Evolutionary conservation across 768 basidiomycete species (phyloP).

Genomic region (Termitomyces sp.): DNA sequence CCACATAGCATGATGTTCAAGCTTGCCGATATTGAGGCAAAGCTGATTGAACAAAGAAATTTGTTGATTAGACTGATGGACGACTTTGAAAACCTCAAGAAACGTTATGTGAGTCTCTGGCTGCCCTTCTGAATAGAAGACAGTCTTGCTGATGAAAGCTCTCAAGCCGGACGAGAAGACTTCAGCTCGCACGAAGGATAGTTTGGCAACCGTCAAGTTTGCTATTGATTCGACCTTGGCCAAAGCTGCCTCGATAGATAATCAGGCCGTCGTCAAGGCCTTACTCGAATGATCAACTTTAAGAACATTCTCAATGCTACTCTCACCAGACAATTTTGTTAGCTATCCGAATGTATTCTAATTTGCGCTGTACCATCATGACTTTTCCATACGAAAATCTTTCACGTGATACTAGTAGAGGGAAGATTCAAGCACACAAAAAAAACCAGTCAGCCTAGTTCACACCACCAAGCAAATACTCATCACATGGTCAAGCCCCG

Average conservation of each 20-base stretch:
- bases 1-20: background rate
- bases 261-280: background rate
- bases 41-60: slow-evolving; percentile 5
- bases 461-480: background rate
- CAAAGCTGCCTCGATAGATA: slow-evolving; percentile 5
- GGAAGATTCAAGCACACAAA: background rate
- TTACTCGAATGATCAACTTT: background rate
- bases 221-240: slow-evolving; percentile 2
- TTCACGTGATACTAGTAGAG: background rate
- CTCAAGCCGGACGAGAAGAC: background rate
- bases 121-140: background rate
- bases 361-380: background rate
- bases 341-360: background rate
- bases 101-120: background rate
- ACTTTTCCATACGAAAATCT: background rate
- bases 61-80: background rate
- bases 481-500: background rate
- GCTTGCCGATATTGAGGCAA: slow-evolving; percentile 4
- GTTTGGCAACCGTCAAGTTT: background rate
- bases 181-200: background rate
- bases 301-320: background rate
- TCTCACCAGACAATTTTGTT: background rate
- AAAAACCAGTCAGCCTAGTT: background rate
- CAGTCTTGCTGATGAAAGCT: background rate
- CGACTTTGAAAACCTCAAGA: slow-evolving; percentile 3